Percentiles rank a stretch among this genome's conserved stretches.
Evolutionary conservation across 768 basidiomycete species (phyloP).

Genomic region (Rhodotorula taiwanensis): DNA sequence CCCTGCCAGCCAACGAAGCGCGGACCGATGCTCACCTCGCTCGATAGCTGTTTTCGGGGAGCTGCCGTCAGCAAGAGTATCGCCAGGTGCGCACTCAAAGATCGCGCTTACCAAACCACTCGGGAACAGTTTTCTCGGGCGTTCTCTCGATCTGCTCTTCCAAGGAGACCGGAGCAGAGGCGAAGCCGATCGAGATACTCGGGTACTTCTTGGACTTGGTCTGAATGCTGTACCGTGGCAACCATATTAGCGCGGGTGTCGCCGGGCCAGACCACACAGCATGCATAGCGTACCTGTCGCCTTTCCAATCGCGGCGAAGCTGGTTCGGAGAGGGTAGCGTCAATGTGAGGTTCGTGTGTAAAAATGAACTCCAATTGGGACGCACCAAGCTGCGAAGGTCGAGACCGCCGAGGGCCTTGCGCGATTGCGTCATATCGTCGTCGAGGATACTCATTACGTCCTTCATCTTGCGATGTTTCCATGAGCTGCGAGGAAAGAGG

Average conservation of each 20-base stretch:
- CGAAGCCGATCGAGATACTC: conserved; percentile 22
- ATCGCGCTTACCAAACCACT: conserved; percentile 48
- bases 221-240: conserved; percentile 3
- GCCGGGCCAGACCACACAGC: too few relatives aligned
- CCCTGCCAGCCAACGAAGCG: not conserved
- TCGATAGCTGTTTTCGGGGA: conserved; percentile 12
- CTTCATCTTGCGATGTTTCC: conserved; percentile 11
- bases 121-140: conserved; percentile 49
- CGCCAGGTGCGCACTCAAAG: not conserved
- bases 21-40: conserved; percentile 10
- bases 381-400: conserved; percentile 19
- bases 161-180: conserved; percentile 29
- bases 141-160: conserved; percentile 31
- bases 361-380: too few relatives aligned
- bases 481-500: conserved; percentile 7
- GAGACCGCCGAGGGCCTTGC: conserved; percentile 20
- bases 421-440: conserved; percentile 15
- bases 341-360: too few relatives aligned
- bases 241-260: not conserved
- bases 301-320: conserved; percentile 35
- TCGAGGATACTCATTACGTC: conserved; percentile 24
- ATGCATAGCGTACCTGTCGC: conserved; percentile 19
- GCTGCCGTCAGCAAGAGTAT: not conserved
- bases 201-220: conserved; percentile 28
- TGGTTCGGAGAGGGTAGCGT: not conserved